Evolutionary conservation across 2,329 filamentous ascomycete genomes (phyloP).

Genomic region (Microdochium nivale): DNA sequence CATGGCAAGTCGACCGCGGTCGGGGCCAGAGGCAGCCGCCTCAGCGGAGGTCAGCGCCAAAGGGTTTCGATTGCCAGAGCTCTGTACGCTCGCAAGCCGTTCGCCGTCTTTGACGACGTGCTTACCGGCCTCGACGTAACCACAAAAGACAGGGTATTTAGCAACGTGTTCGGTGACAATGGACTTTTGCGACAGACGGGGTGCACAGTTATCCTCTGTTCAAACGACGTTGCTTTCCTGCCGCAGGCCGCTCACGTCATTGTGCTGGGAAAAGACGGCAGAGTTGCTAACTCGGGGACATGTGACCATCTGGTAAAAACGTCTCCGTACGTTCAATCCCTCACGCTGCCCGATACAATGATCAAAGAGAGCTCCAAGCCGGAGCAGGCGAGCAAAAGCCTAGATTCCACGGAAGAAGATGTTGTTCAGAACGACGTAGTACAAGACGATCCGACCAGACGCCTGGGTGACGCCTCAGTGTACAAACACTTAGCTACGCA

Average conservation of each 20-base stretch:
- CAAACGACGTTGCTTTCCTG: neutral
- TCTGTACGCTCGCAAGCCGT: neutral
- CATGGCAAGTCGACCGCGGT: neutral
- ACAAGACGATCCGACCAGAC: neutral
- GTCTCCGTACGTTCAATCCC: neutral
- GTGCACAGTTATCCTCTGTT: neutral
- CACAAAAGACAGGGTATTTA: neutral
- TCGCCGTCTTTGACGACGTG: neutral
- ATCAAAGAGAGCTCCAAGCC: neutral
- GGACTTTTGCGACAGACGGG: neutral
- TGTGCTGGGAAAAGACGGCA: neutral
- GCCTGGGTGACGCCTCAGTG: neutral
- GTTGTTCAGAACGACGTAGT: neutral
- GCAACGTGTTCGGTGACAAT: neutral
- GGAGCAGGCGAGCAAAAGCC: neutral
- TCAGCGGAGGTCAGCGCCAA: neutral
- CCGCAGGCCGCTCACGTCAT: neutral
- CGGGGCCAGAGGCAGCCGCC: neutral
- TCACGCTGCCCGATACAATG: neutral
- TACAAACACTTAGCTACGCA: neutral
- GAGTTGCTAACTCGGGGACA: neutral
- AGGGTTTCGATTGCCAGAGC: neutral
- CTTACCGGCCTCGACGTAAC: neutral
- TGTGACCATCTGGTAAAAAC: neutral
- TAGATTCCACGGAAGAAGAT: neutral